phyloP scores from a whole-genome alignment of 176 grass and related monocot genomes.

The Bonia amplexicaulis region DNA sequence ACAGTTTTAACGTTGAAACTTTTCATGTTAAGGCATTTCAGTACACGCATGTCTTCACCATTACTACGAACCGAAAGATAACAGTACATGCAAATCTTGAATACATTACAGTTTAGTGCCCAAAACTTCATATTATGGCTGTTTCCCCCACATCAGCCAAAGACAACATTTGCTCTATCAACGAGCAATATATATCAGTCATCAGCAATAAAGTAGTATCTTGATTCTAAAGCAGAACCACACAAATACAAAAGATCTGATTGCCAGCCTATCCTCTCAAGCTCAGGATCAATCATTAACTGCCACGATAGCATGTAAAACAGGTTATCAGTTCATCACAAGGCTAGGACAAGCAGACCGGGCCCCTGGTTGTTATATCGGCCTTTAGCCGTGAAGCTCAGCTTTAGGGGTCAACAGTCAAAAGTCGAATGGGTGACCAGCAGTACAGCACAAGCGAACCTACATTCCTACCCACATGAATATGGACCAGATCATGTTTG shows the following conservation, averaged over 20 bases:
- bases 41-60: not conserved
- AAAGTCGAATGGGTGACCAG: constrained; percentile 20
- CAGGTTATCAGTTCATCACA: constrained; percentile 14
- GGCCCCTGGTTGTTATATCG: constrained; percentile 27
- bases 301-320: constrained; percentile 31
- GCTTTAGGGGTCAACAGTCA: constrained; percentile 20
- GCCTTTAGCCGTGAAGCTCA: constrained; percentile 15
- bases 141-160: not conserved
- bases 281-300: constrained; percentile 29
- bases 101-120: not conserved
- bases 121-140: not conserved
- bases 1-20: constrained; percentile 31
- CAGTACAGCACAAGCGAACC: constrained; percentile 36
- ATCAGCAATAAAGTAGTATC: not conserved
- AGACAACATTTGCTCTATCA: not conserved
- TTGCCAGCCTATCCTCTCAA: constrained; percentile 8
- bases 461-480: constrained; percentile 44
- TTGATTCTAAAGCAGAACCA: not conserved
- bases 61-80: not conserved
- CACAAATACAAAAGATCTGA: constrained; percentile 1
- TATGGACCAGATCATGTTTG: constrained; percentile 30
- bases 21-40: constrained; percentile 11
- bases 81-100: not conserved
- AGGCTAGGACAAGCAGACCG: constrained; percentile 20
- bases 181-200: not conserved